A percentile compares a stretch with the other conserved stretches of the same genome.
Evolutionary conservation across 2,329 filamentous ascomycete genomes (phyloP).

Genomic region (Sordariomycetes sp.): DNA sequence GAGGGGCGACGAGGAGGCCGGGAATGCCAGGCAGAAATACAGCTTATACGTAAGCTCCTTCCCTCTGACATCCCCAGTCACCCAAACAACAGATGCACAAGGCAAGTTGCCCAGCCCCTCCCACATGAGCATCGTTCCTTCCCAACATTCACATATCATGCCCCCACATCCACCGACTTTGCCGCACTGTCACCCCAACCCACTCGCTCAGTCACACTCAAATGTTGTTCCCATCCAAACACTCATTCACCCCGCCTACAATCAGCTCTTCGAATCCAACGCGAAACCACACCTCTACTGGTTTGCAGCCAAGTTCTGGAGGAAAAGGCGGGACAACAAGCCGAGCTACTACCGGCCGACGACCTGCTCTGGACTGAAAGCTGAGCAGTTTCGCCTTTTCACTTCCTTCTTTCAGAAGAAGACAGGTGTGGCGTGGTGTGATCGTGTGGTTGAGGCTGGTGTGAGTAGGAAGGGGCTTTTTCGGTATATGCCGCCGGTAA

Average conservation of each 20-base stretch:
- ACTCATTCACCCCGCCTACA: neutral
- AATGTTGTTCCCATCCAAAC: neutral
- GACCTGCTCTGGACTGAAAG: slow-evolving; percentile 22
- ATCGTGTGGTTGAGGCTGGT: slow-evolving; percentile 26
- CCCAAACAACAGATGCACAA: neutral
- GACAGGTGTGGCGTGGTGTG: slow-evolving; percentile 46
- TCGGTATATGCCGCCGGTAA: slow-evolving; percentile 32
- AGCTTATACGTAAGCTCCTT: slow-evolving; percentile 38
- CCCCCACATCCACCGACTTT: neutral
- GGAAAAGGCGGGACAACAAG: slow-evolving; percentile 21
- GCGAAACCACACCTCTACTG: slow-evolving; percentile 45
- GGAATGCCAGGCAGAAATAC: slow-evolving; percentile 43
- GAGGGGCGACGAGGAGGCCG: slow-evolving; percentile 29
- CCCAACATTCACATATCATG: neutral
- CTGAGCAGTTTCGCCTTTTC: slow-evolving; percentile 34
- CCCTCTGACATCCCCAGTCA: neutral
- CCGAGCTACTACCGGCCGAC: slow-evolving; percentile 24
- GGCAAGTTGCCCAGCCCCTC: neutral
- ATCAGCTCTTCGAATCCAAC: slow-evolving; percentile 57
- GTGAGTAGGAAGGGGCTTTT: slow-evolving; percentile 20
- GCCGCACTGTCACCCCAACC: neutral
- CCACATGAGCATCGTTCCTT: neutral
- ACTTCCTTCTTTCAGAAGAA: slow-evolving; percentile 41
- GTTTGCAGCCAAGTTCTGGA: slow-evolving; percentile 38
- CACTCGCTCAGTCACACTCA: neutral